These are phyloP conservation scores for Metschnikowia henanensis DNA, from an alignment of 805 yeast species.

Conservation along the genomic window DNA sequence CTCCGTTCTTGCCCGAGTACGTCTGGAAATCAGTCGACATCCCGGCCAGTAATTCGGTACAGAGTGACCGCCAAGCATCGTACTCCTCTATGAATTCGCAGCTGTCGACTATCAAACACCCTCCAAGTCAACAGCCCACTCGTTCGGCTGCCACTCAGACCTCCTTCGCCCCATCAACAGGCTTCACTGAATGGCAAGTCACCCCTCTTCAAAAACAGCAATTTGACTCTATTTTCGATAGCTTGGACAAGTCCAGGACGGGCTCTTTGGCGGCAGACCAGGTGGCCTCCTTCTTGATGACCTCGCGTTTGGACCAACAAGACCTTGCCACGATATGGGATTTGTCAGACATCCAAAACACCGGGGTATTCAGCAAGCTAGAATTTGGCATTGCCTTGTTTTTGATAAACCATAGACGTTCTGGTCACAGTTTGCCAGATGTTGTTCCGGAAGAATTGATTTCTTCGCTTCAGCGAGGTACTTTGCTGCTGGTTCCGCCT, in stretches of 20 bases:
- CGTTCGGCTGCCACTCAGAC: constrained; percentile 18
- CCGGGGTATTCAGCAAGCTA: constrained; percentile 73
- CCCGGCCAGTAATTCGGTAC: constrained; percentile 33
- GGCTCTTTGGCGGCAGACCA: constrained; percentile 75
- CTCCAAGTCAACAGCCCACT: constrained; percentile 8
- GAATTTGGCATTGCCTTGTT: constrained; percentile 96
- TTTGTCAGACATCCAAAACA: constrained; percentile 82
- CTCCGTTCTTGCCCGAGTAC: constrained; percentile 41
- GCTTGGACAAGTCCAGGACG: constrained; percentile 62
- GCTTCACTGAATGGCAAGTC: constrained; percentile 59
- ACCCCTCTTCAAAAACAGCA: constrained; percentile 70
- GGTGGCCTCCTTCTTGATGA: constrained; percentile 85
- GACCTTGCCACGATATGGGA: constrained; percentile 93
- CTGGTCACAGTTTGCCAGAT: constrained; percentile 78
- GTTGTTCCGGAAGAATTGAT: constrained; percentile 69
- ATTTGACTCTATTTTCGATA: constrained; percentile 76
- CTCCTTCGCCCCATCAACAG: constrained; percentile 15
- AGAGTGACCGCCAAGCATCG: constrained; percentile 28
- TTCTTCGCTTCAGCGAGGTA: constrained; percentile 24
- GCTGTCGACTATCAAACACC: constrained; percentile 35
- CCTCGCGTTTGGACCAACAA: constrained; percentile 83
- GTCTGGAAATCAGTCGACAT: constrained; percentile 38
- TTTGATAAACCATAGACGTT: constrained; percentile 78
- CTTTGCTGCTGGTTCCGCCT: background rate
- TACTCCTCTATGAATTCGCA: constrained; percentile 34